Evolutionary conservation across 228 moss, liverwort and hornwort genomes (phyloP).

Genomic region (Sphagnum magellanicum): DNA sequence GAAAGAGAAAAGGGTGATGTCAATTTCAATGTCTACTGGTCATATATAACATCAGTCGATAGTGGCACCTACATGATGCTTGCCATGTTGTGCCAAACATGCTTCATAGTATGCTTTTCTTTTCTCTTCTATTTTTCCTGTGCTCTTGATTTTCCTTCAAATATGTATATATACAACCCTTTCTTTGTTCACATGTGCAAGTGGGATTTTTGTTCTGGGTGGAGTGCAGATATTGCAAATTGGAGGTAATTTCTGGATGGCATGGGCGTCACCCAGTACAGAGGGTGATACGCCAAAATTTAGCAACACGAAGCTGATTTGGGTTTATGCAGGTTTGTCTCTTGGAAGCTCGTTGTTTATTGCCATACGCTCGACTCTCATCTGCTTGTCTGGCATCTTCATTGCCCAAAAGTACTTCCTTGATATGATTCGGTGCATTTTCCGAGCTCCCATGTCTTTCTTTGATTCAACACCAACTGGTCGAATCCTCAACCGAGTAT

Average conservation of each 20-base stretch:
- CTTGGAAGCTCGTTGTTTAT: neutral
- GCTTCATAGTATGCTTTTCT: conserved; percentile 29
- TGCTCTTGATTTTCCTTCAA: neutral
- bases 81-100: conserved; percentile 42
- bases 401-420: neutral
- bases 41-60: conserved; percentile 39
- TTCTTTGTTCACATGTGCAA: neutral
- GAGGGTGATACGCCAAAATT: neutral
- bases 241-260: neutral
- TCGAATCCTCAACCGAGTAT: conserved; percentile 1
- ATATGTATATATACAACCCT: neutral
- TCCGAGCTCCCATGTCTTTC: conserved; percentile 3
- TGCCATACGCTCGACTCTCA: neutral
- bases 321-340: neutral
- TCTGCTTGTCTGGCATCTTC: neutral
- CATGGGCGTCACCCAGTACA: neutral
- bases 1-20: conserved; percentile 64
- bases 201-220: neutral
- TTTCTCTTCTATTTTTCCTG: neutral
- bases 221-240: neutral
- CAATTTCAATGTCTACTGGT: conserved; percentile 42
- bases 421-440: neutral
- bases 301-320: neutral
- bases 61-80: conserved; percentile 42
- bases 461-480: neutral